These are phyloP conservation scores for Pyronema omphalodes DNA, from an alignment of 495 filamentous ascomycete species.

Conservation along the genomic window DNA sequence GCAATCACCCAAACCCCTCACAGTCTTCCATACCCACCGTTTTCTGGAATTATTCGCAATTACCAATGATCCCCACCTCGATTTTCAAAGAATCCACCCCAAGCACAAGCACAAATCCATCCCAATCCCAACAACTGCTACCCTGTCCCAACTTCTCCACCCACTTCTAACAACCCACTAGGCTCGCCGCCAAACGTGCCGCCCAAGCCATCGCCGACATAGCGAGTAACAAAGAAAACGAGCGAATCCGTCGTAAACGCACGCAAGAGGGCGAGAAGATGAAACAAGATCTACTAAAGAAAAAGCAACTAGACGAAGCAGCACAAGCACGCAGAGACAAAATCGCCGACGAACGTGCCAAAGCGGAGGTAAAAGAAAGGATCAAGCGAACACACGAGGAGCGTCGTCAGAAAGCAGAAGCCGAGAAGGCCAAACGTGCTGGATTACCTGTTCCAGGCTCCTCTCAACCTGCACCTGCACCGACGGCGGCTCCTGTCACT, in stretches of 20 bases:
- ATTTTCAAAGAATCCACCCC: too few species aligned
- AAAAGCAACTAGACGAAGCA: conserved; percentile 80
- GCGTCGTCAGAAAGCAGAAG: conserved; percentile 63
- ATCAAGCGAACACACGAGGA: conserved; percentile 82
- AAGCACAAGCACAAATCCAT: too few species aligned
- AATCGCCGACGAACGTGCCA: conserved; percentile 66
- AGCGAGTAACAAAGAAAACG: conserved; percentile 72
- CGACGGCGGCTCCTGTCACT: conserved; percentile 28
- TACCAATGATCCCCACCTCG: too few species aligned
- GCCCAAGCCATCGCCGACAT: conserved; percentile 56
- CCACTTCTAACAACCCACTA: not conserved
- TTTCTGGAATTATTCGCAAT: too few species aligned
- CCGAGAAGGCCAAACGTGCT: conserved; percentile 65
- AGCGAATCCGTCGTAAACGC: conserved; percentile 59
- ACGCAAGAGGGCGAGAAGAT: conserved; percentile 59
- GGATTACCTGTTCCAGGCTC: conserved; percentile 33
- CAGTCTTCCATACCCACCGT: not conserved
- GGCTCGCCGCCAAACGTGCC: conserved; percentile 51
- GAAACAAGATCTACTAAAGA: conserved; percentile 68
- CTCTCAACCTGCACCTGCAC: conserved; percentile 7
- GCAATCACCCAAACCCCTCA: not conserved
- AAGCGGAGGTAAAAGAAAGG: conserved; percentile 71
- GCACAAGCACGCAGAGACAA: conserved; percentile 72
- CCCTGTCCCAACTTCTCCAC: too few species aligned
- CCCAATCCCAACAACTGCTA: too few species aligned